phyloP scores from a whole-genome alignment of 768 basidiomycete genomes.

The Lactifluus subvellereus region DNA sequence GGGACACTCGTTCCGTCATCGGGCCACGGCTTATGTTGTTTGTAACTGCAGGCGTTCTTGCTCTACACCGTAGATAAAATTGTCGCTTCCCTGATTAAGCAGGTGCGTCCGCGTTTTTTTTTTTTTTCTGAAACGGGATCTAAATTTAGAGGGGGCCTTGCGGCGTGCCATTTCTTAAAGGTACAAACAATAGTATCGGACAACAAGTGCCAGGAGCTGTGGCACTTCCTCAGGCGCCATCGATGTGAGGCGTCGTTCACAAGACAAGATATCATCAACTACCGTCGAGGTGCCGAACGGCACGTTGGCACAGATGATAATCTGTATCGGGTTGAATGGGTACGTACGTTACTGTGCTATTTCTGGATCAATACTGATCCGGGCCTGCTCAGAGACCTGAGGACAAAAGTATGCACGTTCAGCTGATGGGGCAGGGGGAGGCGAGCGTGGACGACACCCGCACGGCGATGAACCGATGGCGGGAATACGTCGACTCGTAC shows the following conservation, averaged over 20 bases:
- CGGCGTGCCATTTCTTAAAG: conserved; percentile 35
- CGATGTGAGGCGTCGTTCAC: conserved; percentile 48
- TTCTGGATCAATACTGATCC: conserved; percentile 7
- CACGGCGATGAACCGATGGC: conserved; percentile 52
- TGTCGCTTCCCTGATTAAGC: conserved; percentile 84
- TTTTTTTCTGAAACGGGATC: not conserved
- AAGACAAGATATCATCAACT: conserved; percentile 64
- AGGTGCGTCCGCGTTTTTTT: conserved; percentile 46
- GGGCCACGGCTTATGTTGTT: conserved; percentile 28
- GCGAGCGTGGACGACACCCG: conserved; percentile 57
- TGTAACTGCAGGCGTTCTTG: conserved; percentile 63
- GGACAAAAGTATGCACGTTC: conserved; percentile 51
- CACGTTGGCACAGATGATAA: conserved; percentile 72
- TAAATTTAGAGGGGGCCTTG: not conserved
- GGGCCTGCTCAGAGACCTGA: conserved; percentile 43
- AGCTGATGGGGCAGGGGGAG: conserved; percentile 56
- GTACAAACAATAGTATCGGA: conserved; percentile 84
- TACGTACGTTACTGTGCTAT: conserved; percentile 33
- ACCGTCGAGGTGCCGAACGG: conserved; percentile 73
- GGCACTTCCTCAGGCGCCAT: conserved; percentile 64
- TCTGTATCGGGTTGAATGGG: conserved; percentile 77
- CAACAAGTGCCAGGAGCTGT: conserved; percentile 80
- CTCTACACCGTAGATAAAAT: conserved; percentile 94
- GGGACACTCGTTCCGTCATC: conserved; percentile 21
- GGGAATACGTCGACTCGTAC: conserved; percentile 68